Evolutionary conservation across 2,329 filamentous ascomycete species (phyloP), one percentile per base, ranked within the genome.

Genomic region (Pestalotiopsis sp.): DNA sequence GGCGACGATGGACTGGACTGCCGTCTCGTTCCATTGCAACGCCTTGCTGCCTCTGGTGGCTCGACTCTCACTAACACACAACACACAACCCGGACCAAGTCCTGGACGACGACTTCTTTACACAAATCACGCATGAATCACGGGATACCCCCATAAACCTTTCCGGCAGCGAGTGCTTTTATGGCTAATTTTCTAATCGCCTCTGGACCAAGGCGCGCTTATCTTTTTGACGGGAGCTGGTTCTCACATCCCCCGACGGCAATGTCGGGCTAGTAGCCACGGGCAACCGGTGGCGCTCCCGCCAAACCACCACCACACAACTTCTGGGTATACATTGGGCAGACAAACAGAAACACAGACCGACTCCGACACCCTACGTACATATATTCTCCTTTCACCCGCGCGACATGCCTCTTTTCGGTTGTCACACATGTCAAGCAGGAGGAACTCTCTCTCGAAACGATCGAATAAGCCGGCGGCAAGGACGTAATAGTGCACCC

Each of bases 121-220:
- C 64, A 52, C 45, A 52, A 52, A 36, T 62, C 59, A 68, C 67
- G 67, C 69, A 70, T 70, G 69, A 70, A 65, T 70, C 49, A 70
- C 67, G 69, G 69, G 68, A 67, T 64, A 66, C 59, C 60, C 65
- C 31, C 36, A 65, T 65, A 57, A 52, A 52, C 45, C 41, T 58
- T 65, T 64, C 56, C 23, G 63, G 65, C 56, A 68, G 67, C 67
- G 63, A 64, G 58, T 65, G 52, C 58, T 65, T 64, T 64, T 68
- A 59, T 38, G 66, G 62, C 56, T 68, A 59, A 67, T 64, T 45
- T 72, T 70, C 69, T 67, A 71, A 66, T 68, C 68, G 66, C 69
- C 70, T 72, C 68, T 68, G 56, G 68, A 69, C 70, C 57, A 66
- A 67, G 72, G 71, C 69, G 69, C 67, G 69, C 67, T 65, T 70